These are phyloP conservation scores for Euphorbia celastroides DNA, from an alignment of 441 rosid genomes.

Conservation along the genomic window DNA sequence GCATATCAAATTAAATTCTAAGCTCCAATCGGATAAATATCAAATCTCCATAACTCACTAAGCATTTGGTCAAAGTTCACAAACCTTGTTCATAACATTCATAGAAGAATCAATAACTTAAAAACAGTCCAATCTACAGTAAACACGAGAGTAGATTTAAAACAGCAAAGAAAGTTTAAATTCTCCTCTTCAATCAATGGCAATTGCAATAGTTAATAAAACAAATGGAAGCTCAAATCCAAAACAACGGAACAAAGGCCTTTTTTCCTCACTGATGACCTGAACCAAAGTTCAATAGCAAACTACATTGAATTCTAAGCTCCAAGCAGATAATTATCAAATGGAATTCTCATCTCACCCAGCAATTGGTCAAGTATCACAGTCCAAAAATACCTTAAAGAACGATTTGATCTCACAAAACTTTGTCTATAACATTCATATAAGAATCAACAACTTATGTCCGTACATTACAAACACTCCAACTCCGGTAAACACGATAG, in stretches of 20 bases:
- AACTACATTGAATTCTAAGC: no score
- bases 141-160: neutral
- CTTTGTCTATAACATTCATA: neutral
- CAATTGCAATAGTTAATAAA: neutral
- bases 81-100: neutral
- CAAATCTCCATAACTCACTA: neutral
- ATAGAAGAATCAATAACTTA: neutral
- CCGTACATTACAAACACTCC: neutral
- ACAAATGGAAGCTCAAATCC: no score
- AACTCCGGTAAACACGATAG: neutral
- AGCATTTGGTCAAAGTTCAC: neutral
- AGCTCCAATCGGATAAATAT: neutral
- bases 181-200: neutral
- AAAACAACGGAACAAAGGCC: slow-evolving; percentile 6
- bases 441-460: neutral
- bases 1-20: neutral
- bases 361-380: no score
- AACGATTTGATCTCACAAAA: neutral
- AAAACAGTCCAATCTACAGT: neutral
- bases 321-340: no score
- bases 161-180: neutral
- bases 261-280: no score
- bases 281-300: no score
- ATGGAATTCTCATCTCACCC: no score
- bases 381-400: neutral